Evolutionary conservation across 2,329 filamentous ascomycete species (phyloP), one percentile per base, ranked within the genome.

Genomic region (Colletotrichum somersetense): DNA sequence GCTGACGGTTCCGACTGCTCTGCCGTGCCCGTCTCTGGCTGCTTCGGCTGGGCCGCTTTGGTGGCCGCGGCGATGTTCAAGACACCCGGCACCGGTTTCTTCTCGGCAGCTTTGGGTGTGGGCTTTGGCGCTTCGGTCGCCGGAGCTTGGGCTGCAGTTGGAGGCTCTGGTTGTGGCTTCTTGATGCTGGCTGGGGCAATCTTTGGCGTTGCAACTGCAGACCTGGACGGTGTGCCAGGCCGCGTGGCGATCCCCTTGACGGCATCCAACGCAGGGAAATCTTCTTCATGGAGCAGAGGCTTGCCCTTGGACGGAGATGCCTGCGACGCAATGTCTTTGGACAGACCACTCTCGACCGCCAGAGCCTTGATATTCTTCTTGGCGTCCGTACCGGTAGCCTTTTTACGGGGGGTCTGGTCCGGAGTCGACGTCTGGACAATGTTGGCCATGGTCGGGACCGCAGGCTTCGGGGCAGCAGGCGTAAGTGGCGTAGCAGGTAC

Each of bases 211-310:
- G 81, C 79, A 14, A 81, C 83, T 1, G 83, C 77, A 3, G 82
- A 76, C 26, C 80, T 73, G 1, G 78, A 79, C 0, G 81, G 79
- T 3, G 80, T 77, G 52, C 79, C 65, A 56, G 79, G 78, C 44
- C 79, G 76, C 30, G 26, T 58, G 48, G 83, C 81, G 55, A 79
- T 78, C 11, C 77, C 70, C 72, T 84, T 86, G 30, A 83, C 80
- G 12, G 86, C 82, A 72, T 87, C 84, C 7, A 91, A 81, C 3
- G 89, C 86, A 14, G 90, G 90, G 75, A 91, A 92, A 75, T 92
- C 89, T 75, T 91, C 89, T 33, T 90, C 88, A 71, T 89, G 86
- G 56, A 91, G 79, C 40, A 86, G 72, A 50, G 67, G 59, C 55
- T 73, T 75, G 18, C 57, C 38, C 42, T 72, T 72, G 23, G 71